A percentile compares a stretch with the other conserved stretches of the same genome.
These are phyloP conservation scores for Salix brachista DNA, from an alignment of 345 rosid genomes.

Conservation along the genomic window DNA sequence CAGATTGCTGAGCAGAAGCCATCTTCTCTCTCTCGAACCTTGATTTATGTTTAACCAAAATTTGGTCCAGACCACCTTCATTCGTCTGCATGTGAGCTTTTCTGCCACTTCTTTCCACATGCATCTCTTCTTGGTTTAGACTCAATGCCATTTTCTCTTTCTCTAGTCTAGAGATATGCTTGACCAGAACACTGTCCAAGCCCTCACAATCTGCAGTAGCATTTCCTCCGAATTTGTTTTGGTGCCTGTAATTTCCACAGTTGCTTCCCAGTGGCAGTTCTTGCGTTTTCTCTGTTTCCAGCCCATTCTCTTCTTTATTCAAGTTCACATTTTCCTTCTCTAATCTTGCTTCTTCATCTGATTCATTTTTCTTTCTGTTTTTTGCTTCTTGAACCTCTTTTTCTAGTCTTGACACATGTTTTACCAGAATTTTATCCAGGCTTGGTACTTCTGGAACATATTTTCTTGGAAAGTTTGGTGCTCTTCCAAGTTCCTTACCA, in stretches of 20 bases:
- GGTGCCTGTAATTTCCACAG: conserved; percentile 29
- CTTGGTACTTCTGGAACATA: conserved; percentile 46
- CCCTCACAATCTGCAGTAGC: conserved; percentile 10
- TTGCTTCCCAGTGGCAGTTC: conserved; percentile 30
- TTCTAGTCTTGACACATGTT: conserved; percentile 72
- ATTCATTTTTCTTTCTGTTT: conserved; percentile 41
- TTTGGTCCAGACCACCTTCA: conserved; percentile 45
- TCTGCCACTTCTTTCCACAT: conserved; percentile 10
- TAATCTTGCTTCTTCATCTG: not conserved
- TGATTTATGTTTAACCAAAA: conserved; percentile 52
- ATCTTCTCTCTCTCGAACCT: conserved; percentile 63
- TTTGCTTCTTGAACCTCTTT: conserved; percentile 78
- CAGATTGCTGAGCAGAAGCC: conserved; percentile 24
- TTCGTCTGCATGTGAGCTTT: conserved; percentile 15
- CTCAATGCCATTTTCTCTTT: conserved; percentile 32
- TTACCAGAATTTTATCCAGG: conserved; percentile 70
- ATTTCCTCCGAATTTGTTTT: conserved; percentile 16
- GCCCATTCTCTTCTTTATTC: conserved; percentile 25
- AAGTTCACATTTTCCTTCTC: conserved; percentile 60
- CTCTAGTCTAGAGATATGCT: conserved; percentile 28
- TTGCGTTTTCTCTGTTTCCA: conserved; percentile 52
- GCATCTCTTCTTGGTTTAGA: conserved; percentile 20
- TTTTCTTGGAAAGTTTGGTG: conserved; percentile 10
- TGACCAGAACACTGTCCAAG: conserved; percentile 25
- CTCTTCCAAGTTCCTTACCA: conserved; percentile 27